phyloP scores from a whole-genome alignment of 306 rosid genomes.

The Rosa persica region DNA sequence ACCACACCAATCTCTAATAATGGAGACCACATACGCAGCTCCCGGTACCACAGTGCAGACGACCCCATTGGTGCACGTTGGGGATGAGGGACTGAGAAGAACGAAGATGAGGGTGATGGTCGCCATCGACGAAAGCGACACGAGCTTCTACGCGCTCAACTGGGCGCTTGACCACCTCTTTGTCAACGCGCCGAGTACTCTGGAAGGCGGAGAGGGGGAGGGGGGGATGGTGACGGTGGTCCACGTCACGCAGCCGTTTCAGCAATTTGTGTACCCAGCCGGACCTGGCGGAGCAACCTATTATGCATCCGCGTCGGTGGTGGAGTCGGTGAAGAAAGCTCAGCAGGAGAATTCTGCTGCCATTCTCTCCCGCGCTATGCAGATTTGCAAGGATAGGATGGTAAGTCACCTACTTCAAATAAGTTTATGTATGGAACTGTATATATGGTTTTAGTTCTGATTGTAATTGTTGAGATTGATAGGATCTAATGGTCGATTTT shows the following conservation, averaged over 20 bases:
- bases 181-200: neutral
- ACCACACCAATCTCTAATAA: neutral
- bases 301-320: conserved; percentile 40
- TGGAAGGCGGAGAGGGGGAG: conserved; percentile 18
- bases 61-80: neutral
- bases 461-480: neutral
- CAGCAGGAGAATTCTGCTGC: conserved; percentile 50
- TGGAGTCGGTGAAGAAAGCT: conserved; percentile 62
- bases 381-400: conserved; percentile 55
- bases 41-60: neutral
- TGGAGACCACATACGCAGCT: neutral
- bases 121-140: conserved; percentile 65
- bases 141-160: conserved; percentile 56
- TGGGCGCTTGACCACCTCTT: conserved; percentile 57
- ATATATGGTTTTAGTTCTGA: neutral
- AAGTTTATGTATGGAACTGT: neutral
- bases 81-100: conserved; percentile 1
- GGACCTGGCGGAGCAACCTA: conserved; percentile 45
- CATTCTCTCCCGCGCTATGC: conserved; percentile 45
- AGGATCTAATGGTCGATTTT: neutral
- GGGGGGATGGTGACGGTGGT: conserved; percentile 38
- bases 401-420: conserved; percentile 17
- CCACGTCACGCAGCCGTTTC: conserved; percentile 47
- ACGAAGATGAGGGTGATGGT: conserved; percentile 59
- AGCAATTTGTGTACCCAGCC: conserved; percentile 30